These are phyloP conservation scores for Rhizophagus sp. DNA, from an alignment of 192 early-diverging fungal genomes.

Conservation along the genomic window DNA sequence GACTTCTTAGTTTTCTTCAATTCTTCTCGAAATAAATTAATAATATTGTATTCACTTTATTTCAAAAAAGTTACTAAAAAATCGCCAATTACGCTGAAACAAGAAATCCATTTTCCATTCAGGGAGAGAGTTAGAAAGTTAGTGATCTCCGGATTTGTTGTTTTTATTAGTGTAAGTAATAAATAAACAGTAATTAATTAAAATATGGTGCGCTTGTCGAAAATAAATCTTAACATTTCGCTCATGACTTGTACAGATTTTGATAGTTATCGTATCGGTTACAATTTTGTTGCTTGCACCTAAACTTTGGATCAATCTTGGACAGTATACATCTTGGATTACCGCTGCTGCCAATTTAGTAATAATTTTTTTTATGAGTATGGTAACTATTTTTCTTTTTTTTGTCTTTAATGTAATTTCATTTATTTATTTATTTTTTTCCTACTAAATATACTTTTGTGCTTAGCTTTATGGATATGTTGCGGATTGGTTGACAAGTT, in stretches of 20 bases:
- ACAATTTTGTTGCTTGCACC: conserved; percentile 36
- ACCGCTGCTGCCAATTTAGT: conserved; percentile 48
- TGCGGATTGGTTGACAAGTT: conserved; percentile 41
- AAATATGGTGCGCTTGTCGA: background rate
- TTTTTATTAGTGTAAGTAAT: conserved; percentile 42
- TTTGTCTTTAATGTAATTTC: background rate
- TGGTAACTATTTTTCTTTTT: conserved; percentile 35
- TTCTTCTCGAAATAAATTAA: background rate
- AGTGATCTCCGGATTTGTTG: conserved; percentile 42
- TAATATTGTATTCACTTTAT: background rate
- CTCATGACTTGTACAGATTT: conserved; percentile 25
- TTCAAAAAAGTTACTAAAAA: conserved; percentile 24
- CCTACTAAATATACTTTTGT: no score
- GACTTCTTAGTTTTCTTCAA: background rate
- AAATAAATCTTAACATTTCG: background rate
- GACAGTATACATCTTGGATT: conserved; percentile 34
- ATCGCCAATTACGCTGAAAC: conserved; percentile 53
- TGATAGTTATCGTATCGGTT: conserved; percentile 48
- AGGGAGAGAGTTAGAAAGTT: conserved; percentile 38
- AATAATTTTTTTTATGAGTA: conserved; percentile 54
- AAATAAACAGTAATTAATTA: no score
- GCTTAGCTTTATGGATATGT: background rate
- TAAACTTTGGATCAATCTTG: conserved; percentile 31
- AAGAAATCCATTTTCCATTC: conserved; percentile 46
- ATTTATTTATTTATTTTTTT: no score